Evolutionary conservation across 2,329 filamentous ascomycete genomes (phyloP).

Genomic region (Botrytis paeoniae): DNA sequence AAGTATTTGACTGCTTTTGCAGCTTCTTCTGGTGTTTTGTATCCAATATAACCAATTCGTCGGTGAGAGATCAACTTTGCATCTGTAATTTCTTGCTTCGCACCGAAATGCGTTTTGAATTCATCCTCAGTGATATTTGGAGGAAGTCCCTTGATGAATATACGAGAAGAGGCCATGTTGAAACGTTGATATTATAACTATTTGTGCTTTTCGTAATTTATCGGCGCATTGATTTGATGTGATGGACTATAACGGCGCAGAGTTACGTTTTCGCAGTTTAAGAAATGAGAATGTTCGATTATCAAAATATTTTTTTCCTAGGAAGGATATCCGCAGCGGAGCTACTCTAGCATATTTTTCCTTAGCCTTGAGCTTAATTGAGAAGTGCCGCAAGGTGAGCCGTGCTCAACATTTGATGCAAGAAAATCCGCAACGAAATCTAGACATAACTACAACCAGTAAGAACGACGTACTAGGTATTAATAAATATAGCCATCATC

Average conservation of each 20-base stretch:
- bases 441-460: not conserved
- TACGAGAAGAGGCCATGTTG: constrained; percentile 53
- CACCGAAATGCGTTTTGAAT: constrained; percentile 84
- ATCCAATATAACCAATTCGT: constrained; percentile 93
- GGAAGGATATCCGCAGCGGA: constrained; percentile 9
- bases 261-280: not conserved
- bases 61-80: constrained; percentile 86
- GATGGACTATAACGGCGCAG: not conserved
- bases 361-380: constrained; percentile 17
- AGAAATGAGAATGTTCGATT: not conserved
- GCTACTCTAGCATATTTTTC: constrained; percentile 11
- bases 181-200: not conserved
- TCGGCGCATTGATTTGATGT: not conserved
- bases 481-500: not conserved
- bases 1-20: constrained; percentile 87
- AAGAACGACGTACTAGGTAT: not conserved
- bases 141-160: constrained; percentile 81
- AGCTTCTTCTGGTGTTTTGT: constrained; percentile 78
- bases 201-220: not conserved
- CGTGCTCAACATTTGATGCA: not conserved
- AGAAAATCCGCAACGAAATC: not conserved
- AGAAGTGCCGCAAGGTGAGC: not conserved
- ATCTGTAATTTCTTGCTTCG: constrained; percentile 76
- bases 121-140: constrained; percentile 81
- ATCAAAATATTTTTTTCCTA: constrained; percentile 15